Conservation (phyloP, 768 basidiomycete species). For the Floccularia luteovirens region DNA sequence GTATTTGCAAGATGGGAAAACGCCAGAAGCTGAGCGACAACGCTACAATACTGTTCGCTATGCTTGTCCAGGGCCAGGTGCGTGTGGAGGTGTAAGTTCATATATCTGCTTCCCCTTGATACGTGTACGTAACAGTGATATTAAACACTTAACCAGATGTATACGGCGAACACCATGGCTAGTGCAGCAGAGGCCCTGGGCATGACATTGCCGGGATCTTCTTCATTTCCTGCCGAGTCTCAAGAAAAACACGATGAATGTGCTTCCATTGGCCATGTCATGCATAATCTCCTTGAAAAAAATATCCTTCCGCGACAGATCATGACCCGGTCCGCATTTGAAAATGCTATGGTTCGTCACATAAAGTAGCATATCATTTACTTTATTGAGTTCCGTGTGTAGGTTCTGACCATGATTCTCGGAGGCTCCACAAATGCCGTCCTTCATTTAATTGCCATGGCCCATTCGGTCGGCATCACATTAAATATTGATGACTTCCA, state of each 20-base stretch:
- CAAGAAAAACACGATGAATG: conserved; percentile 85
- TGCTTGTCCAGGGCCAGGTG: conserved; percentile 96
- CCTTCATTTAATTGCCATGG: conserved; percentile 93
- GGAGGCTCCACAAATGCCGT: conserved; percentile 99
- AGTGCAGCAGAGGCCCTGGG: conserved; percentile 92
- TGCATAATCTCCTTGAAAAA: conserved; percentile 82
- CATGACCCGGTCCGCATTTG: conserved; percentile 95
- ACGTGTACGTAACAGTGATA: conserved; percentile 2
- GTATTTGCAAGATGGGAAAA: conserved; percentile 86
- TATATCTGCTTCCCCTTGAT: not conserved
- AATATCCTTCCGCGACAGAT: conserved; percentile 93
- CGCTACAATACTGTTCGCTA: conserved; percentile 86
- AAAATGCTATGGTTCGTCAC: conserved; percentile 90
- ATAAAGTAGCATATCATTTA: conserved; percentile 3
- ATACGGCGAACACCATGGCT: conserved; percentile 98
- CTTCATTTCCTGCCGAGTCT: conserved; percentile 92
- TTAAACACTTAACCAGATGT: conserved; percentile 85
- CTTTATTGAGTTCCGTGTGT: conserved; percentile 5
- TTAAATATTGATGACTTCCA: conserved; percentile 93
- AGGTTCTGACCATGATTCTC: conserved; percentile 95
- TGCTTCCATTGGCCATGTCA: conserved; percentile 68
- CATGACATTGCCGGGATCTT: conserved; percentile 96
- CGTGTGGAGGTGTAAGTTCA: conserved; percentile 86
- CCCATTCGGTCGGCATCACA: conserved; percentile 88
- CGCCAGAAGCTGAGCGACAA: conserved; percentile 70